Evolutionary conservation across 139 green algal species (phyloP).

Genomic region (Chlorella sp.): DNA sequence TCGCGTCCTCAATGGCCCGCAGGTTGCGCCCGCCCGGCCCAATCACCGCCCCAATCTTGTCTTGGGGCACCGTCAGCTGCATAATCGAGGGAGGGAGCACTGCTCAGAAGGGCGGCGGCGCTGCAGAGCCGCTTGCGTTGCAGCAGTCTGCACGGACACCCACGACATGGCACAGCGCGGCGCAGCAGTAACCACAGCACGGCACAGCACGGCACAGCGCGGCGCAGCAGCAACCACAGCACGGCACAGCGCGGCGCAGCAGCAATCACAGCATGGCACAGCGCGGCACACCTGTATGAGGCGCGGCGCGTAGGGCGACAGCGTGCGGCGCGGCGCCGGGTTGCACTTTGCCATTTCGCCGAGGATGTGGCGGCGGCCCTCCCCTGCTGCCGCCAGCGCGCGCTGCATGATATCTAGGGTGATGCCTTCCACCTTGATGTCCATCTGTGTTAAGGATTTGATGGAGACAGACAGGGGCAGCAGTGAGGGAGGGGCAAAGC

Average conservation of each 20-base stretch:
- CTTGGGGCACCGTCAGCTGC: constrained; percentile 46
- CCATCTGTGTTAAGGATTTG: background rate
- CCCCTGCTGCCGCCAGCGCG: constrained; percentile 76
- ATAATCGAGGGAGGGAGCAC: too few relatives aligned
- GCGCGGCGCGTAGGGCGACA: constrained; percentile 70
- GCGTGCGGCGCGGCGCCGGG: constrained; percentile 58
- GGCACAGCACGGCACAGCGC: background rate
- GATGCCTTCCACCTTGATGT: constrained; percentile 96
- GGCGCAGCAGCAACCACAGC: background rate
- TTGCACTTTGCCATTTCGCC: constrained; percentile 74
- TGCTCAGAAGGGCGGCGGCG: too few relatives aligned
- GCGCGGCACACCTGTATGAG: constrained; percentile 42
- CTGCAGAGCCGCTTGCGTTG: too few relatives aligned
- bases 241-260: background rate
- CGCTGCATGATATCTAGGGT: constrained; percentile 90
- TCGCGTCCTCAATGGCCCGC: constrained; percentile 66
- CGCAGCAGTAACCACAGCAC: too few relatives aligned
- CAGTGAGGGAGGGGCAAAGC: too few relatives aligned
- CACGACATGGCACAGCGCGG: too few relatives aligned
- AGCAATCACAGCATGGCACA: background rate
- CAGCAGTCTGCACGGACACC: too few relatives aligned
- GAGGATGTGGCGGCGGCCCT: constrained; percentile 81
- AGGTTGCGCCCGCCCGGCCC: constrained; percentile 84
- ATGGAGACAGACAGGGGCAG: too few relatives aligned
- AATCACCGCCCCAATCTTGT: constrained; percentile 80